phyloP scores from a whole-genome alignment of 2,329 filamentous ascomycete species.

The Alternaria burnsii region DNA sequence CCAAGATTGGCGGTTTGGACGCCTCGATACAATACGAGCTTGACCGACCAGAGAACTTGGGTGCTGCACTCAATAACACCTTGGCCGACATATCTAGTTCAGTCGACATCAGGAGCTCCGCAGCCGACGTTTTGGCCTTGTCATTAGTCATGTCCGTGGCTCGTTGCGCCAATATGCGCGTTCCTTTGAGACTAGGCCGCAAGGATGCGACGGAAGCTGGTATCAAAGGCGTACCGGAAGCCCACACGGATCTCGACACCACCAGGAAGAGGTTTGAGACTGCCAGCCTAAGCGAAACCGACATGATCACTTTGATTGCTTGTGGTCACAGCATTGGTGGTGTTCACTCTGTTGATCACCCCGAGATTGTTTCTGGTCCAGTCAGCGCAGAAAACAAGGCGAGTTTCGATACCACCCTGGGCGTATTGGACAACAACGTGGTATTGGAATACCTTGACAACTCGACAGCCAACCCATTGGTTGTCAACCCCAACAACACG shows the following conservation, averaged over 20 bases:
- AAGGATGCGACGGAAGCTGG: constrained; percentile 45
- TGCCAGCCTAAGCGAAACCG: constrained; percentile 39
- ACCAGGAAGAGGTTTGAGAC: constrained; percentile 40
- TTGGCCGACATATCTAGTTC: constrained; percentile 40
- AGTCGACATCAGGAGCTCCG: constrained; percentile 28
- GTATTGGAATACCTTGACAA: constrained; percentile 45
- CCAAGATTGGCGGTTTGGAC: constrained; percentile 45
- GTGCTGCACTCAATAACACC: constrained; percentile 46
- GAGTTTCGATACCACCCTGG: constrained; percentile 36
- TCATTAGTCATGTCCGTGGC: constrained; percentile 42
- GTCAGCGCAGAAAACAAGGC: constrained; percentile 32
- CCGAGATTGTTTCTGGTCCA: constrained; percentile 40
- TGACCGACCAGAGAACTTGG: constrained; percentile 38
- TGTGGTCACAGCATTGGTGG: constrained; percentile 50
- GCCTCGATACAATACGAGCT: constrained; percentile 48
- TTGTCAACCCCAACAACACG: constrained; percentile 38
- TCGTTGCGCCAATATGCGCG: constrained; percentile 38
- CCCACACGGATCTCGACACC: constrained; percentile 43
- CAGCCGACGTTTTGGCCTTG: constrained; percentile 46
- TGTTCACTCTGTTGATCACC: constrained; percentile 44
- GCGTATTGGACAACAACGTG: constrained; percentile 39
- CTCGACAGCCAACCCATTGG: constrained; percentile 37
- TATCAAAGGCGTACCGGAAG: constrained; percentile 42
- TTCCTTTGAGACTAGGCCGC: constrained; percentile 44
- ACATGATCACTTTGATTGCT: constrained; percentile 42